A percentile compares a stretch with the other conserved stretches of the same genome.
These are phyloP conservation scores for Pythium brachiatum DNA, from an alignment of 352 stramenopile genomes.

Conservation along the genomic window DNA sequence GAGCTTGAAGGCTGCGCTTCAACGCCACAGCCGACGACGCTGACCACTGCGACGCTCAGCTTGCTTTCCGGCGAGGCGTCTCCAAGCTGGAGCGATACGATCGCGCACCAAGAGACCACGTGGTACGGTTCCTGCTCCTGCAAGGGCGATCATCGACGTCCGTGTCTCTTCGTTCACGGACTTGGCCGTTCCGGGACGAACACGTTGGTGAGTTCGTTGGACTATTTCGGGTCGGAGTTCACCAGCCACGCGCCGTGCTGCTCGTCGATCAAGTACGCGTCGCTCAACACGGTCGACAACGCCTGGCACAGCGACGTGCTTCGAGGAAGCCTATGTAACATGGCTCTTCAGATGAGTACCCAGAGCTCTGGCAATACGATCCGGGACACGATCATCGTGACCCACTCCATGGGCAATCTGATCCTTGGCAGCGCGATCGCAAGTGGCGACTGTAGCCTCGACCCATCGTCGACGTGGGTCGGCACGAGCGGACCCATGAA, in stretches of 20 bases:
- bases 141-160: constrained; percentile 26
- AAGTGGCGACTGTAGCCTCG: constrained; percentile 39
- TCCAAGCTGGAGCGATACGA: not conserved
- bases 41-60: not conserved
- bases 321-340: constrained; percentile 37
- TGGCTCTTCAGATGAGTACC: constrained; percentile 34
- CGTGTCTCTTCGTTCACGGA: constrained; percentile 58
- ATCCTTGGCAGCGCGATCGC: constrained; percentile 45
- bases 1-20: not conserved
- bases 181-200: too few relatives aligned
- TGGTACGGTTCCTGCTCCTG: constrained; percentile 28
- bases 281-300: constrained; percentile 40
- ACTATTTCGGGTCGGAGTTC: constrained; percentile 43
- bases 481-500: constrained; percentile 37
- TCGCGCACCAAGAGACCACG: constrained; percentile 17
- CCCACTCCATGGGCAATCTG: not conserved
- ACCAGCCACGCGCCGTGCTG: constrained; percentile 56
- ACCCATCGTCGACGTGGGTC: constrained; percentile 34
- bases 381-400: constrained; percentile 59
- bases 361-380: constrained; percentile 38
- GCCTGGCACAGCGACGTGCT: constrained; percentile 42
- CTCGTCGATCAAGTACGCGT: constrained; percentile 46
- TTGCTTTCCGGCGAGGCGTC: not conserved
- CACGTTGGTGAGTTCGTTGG: too few relatives aligned
- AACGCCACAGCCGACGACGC: not conserved